phyloP scores from a whole-genome alignment of 768 basidiomycete species.

The Rhizopogon vesiculosus region DNA sequence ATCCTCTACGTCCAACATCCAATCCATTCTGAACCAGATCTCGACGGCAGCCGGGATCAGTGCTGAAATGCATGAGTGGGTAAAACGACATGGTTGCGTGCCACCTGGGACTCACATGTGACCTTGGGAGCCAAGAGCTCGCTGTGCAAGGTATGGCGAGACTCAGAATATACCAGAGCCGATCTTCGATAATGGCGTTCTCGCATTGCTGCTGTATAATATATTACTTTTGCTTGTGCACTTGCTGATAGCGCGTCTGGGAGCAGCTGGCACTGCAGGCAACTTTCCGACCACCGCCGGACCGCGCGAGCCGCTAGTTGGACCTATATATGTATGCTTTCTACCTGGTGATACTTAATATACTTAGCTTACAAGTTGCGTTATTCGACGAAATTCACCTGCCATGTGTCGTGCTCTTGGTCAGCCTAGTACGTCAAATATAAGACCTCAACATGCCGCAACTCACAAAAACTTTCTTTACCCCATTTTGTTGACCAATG shows the following conservation, averaged over 20 bases:
- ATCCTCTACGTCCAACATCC: no score
- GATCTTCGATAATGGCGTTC: background rate
- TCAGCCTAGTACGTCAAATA: background rate
- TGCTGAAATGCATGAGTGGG: slow-evolving; percentile 1
- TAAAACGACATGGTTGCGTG: slow-evolving; percentile 33
- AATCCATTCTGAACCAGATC: background rate
- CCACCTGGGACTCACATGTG: slow-evolving; percentile 29
- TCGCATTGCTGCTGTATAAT: slow-evolving; percentile 7
- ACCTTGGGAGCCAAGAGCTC: slow-evolving; percentile 9
- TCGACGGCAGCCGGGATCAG: background rate
- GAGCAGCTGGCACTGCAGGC: slow-evolving; percentile 29
- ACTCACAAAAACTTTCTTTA: no score
- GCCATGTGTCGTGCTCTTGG: no score
- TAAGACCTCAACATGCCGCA: background rate
- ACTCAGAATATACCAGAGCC: background rate
- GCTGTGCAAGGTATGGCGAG: background rate
- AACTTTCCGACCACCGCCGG: slow-evolving; percentile 62
- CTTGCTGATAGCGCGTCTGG: slow-evolving; percentile 38
- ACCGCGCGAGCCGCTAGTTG: no score
- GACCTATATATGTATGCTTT: no score
- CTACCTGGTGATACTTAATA: no score
- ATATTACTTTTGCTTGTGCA: slow-evolving; percentile 47
- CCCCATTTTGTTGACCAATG: background rate
- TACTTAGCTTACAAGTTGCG: no score
- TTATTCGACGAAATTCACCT: no score